phyloP scores from a whole-genome alignment of 371 early-diverging fungal genomes.

The Sporodiniella umbellata region DNA sequence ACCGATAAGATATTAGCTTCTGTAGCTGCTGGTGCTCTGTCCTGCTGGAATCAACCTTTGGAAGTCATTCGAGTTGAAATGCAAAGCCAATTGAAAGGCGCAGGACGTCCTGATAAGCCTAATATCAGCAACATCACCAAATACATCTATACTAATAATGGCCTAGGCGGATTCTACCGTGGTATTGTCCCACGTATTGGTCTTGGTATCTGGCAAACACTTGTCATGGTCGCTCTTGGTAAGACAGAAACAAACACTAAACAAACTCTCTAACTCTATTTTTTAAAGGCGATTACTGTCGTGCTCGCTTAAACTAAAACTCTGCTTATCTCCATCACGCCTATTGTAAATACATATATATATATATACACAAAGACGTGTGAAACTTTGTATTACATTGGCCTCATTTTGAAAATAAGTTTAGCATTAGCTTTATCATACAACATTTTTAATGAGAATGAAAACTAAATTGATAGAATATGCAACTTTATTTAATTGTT shows the following conservation, averaged over 20 bases:
- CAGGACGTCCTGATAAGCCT: slow-evolving; percentile 85
- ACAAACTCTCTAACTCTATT: too few species aligned
- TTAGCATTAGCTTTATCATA: too few species aligned
- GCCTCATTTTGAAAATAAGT: too few species aligned
- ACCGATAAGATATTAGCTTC: slow-evolving; percentile 72
- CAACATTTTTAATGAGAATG: too few species aligned
- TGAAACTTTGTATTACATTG: too few species aligned
- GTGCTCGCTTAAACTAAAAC: slow-evolving; percentile 12
- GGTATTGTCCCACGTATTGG: slow-evolving; percentile 89
- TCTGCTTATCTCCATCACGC: too few species aligned
- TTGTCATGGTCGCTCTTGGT: slow-evolving; percentile 94
- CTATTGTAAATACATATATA: too few species aligned
- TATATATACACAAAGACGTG: too few species aligned
- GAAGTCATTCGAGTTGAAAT: slow-evolving; percentile 97
- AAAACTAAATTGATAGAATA: too few species aligned
- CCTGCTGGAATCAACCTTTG: slow-evolving; percentile 96
- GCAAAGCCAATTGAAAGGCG: slow-evolving; percentile 86
- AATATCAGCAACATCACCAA: slow-evolving; percentile 79
- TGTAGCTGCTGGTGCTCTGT: slow-evolving; percentile 84
- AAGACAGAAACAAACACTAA: slow-evolving; percentile 15
- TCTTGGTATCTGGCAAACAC: slow-evolving; percentile 89
- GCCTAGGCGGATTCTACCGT: slow-evolving; percentile 88
- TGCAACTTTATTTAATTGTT: too few species aligned
- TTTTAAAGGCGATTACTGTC: slow-evolving; percentile 17
- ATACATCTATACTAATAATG: slow-evolving; percentile 89